Evolutionary conservation across 140 eudicot species (phyloP), one percentile per base, ranked within the genome.

Genomic region (Cichorium intybus): DNA sequence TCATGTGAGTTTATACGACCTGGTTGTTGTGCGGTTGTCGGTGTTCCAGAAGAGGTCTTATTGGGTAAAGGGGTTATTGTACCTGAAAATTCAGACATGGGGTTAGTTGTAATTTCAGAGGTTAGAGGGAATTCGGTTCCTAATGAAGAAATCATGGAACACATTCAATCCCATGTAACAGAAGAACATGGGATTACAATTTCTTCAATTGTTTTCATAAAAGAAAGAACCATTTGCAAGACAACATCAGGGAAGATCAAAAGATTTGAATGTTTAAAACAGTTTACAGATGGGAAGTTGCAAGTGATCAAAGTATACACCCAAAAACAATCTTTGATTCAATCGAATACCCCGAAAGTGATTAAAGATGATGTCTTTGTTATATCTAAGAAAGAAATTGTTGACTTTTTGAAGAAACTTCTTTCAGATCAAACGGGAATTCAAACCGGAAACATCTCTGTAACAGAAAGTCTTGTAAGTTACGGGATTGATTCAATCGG

Each of bases 401-500:
- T 80, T 18, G 65, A 62, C 17, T 76, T 80, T 57, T 57, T 80
- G 56, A 63, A 72, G 76, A 71, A 52, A 20, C 46, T 80, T 39
- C 43, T 80, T 47, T 66, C 82, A 5, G 85, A 76, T 31, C 85
- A 80, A 68, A 72, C 77, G 0, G 74, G 82, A 45, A 68, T 60
- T 71, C 53, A 79, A 10, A 67, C 18, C 10, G 31, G 72, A 39
- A 80, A 68, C 50, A 80, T 80, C 34, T 76, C 82, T 0, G 54
- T 57, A 24, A 72, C 76, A 0, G 82, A 76, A 21, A 76, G 79
- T 48, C 46, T 80, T n/a, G 70, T 45, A 48, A 71, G 56, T 18
- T 80, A 80, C 35, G 85, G 85, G 31, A 57, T 67, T 41, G 82
- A 80, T 61, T 80, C 86, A 2, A 80, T 80, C 8, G 86, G 86